These are phyloP conservation scores for Pythium phragmitis DNA, from an alignment of 352 stramenopile species.

Conservation along the genomic window DNA sequence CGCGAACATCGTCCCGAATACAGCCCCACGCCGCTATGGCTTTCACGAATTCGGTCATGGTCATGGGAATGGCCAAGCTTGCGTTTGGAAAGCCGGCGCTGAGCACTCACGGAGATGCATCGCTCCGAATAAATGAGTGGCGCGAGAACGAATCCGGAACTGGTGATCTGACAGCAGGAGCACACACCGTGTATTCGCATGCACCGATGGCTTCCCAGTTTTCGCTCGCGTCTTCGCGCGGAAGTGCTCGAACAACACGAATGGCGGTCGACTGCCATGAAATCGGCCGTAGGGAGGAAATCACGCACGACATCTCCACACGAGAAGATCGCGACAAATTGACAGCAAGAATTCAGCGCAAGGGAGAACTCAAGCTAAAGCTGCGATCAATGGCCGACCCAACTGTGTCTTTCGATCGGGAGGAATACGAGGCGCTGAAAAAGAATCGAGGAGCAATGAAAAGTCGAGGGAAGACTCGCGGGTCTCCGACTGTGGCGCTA, in stretches of 20 bases:
- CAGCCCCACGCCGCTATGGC: constrained; percentile 16
- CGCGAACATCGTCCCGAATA: constrained; percentile 15
- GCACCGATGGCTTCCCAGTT: constrained; percentile 15
- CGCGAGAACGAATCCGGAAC: constrained; percentile 10
- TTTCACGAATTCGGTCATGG: constrained; percentile 25
- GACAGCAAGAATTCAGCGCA: constrained; percentile 37
- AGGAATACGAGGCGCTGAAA: constrained; percentile 28
- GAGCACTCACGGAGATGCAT: constrained; percentile 4
- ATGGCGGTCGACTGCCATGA: constrained; percentile 37
- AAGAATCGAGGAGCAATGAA: constrained; percentile 10
- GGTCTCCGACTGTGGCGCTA: neutral
- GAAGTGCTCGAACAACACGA: constrained; percentile 21
- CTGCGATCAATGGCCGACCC: constrained; percentile 53
- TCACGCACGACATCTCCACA: constrained; percentile 42
- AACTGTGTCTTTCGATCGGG: constrained; percentile 43
- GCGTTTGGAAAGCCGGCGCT: constrained; percentile 1
- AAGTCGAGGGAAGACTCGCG: constrained; percentile 9
- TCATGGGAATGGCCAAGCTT: constrained; percentile 31
- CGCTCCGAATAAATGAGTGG: constrained; percentile 18
- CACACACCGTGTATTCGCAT: neutral
- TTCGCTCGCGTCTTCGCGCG: constrained; percentile 12
- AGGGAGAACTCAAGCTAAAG: constrained; percentile 40
- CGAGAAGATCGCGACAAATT: constrained; percentile 38
- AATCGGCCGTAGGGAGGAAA: constrained; percentile 39
- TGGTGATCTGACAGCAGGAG: neutral